phyloP scores from a whole-genome alignment of 192 early-diverging fungal species.

The Backusella westeae region DNA sequence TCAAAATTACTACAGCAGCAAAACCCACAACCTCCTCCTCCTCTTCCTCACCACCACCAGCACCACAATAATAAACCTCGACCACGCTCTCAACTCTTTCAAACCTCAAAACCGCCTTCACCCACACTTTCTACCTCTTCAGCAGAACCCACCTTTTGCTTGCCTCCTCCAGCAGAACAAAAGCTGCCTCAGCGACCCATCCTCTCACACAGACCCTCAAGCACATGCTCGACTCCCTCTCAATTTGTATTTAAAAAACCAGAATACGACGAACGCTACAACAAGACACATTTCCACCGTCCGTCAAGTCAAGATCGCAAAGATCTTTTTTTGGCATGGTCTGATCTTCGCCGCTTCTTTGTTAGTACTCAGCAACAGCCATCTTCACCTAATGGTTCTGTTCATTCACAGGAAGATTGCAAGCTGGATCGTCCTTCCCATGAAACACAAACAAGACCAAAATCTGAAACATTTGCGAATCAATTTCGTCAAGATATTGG shows the following conservation, averaged over 20 bases:
- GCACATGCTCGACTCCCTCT: slow-evolving; percentile 22
- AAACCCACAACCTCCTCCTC: background rate
- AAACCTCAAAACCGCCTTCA: slow-evolving; percentile 31
- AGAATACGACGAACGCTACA: slow-evolving; percentile 28
- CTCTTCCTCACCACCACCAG: background rate
- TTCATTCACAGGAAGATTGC: slow-evolving; percentile 6
- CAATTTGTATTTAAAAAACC: slow-evolving; percentile 38
- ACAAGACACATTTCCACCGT: slow-evolving; percentile 30
- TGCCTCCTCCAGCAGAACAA: background rate
- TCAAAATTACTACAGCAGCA: slow-evolving; percentile 16
- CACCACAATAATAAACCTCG: background rate
- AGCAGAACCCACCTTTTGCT: slow-evolving; percentile 14
- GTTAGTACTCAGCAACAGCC: background rate
- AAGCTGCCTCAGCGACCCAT: slow-evolving; percentile 16
- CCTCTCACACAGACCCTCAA: slow-evolving; percentile 21
- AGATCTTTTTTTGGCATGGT: slow-evolving; percentile 23
- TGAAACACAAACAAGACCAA: slow-evolving; percentile 2
- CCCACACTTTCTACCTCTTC: slow-evolving; percentile 26
- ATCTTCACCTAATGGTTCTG: slow-evolving; percentile 5
- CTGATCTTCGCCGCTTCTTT: slow-evolving; percentile 32
- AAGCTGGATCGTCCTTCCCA: background rate
- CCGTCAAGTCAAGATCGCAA: slow-evolving; percentile 17
- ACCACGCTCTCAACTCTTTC: slow-evolving; percentile 24
- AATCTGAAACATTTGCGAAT: slow-evolving; percentile 25
- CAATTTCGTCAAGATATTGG: slow-evolving; percentile 31